These are phyloP conservation scores for Microcos paniculata DNA, from an alignment of 345 rosid species.

Conservation along the genomic window DNA sequence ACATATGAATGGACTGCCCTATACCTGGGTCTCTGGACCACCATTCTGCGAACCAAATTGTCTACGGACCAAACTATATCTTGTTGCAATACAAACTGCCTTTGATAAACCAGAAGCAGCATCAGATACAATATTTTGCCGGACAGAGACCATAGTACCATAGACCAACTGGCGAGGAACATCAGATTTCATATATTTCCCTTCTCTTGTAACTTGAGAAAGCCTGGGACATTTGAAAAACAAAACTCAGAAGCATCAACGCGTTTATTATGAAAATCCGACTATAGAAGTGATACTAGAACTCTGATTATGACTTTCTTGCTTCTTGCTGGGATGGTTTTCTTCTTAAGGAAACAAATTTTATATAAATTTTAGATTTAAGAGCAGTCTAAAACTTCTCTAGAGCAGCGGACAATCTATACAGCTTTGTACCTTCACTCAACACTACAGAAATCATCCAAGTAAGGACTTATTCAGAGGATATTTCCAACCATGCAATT, in stretches of 20 bases:
- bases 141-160: conserved; percentile 95
- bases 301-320: not conserved
- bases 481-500: not conserved
- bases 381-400: not conserved
- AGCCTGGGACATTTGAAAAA: conserved; percentile 63
- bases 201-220: conserved; percentile 87
- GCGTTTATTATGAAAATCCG: not conserved
- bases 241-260: conserved; percentile 24
- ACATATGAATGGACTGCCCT: not conserved
- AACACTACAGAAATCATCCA: not conserved
- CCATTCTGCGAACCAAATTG: conserved; percentile 84
- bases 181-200: conserved; percentile 70
- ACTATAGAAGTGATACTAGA: not conserved
- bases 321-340: conserved; percentile 16
- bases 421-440: not conserved
- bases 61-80: conserved; percentile 95
- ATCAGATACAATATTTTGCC: conserved; percentile 83
- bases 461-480: conserved; percentile 2
- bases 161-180: conserved; percentile 90
- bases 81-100: conserved; percentile 95
- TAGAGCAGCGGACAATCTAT: not conserved
- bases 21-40: conserved; percentile 87
- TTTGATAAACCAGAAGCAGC: conserved; percentile 84
- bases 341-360: not conserved
- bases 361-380: conserved; percentile 26